These are phyloP conservation scores for Alternaria sp. DNA, from an alignment of 2,329 filamentous ascomycete species.

Conservation along the genomic window DNA sequence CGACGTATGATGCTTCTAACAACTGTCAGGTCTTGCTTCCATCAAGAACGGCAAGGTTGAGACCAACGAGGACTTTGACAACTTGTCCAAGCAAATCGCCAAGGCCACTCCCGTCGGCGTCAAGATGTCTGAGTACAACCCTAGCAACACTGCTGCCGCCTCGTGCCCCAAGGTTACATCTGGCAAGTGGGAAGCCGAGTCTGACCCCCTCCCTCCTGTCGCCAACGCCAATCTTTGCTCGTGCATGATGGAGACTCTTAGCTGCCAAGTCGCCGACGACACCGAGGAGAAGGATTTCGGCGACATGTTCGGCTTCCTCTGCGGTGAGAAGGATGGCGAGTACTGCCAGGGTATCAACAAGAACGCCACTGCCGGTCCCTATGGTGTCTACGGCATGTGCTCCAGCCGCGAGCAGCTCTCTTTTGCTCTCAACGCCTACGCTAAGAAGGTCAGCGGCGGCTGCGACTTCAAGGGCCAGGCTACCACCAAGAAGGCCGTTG, in stretches of 20 bases:
- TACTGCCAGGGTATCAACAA: conserved; percentile 73
- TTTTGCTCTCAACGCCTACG: conserved; percentile 76
- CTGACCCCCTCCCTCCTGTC: conserved; percentile 75
- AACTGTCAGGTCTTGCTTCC: conserved; percentile 68
- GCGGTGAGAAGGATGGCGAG: conserved; percentile 61
- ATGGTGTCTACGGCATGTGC: conserved; percentile 84
- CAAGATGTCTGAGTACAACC: conserved; percentile 71
- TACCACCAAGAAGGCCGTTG: conserved; percentile 59
- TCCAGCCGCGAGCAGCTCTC: conserved; percentile 72
- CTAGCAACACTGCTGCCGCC: conserved; percentile 73
- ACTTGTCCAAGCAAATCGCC: conserved; percentile 72
- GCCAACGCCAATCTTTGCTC: conserved; percentile 81
- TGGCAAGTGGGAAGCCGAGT: conserved; percentile 72
- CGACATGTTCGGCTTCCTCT: conserved; percentile 77
- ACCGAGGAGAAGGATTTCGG: conserved; percentile 68
- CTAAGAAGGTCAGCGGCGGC: conserved; percentile 59
- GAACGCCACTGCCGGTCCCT: conserved; percentile 72
- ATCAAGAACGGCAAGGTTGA: conserved; percentile 65
- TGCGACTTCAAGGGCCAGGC: conserved; percentile 78
- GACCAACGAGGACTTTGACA: conserved; percentile 67
- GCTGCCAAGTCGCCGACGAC: conserved; percentile 69
- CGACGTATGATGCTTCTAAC: conserved; percentile 9
- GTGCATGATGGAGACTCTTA: conserved; percentile 81
- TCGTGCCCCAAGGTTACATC: conserved; percentile 73
- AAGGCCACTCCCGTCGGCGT: conserved; percentile 72